Conservation (phyloP, 768 basidiomycete species). For the Lactarius hengduanensis region DNA sequence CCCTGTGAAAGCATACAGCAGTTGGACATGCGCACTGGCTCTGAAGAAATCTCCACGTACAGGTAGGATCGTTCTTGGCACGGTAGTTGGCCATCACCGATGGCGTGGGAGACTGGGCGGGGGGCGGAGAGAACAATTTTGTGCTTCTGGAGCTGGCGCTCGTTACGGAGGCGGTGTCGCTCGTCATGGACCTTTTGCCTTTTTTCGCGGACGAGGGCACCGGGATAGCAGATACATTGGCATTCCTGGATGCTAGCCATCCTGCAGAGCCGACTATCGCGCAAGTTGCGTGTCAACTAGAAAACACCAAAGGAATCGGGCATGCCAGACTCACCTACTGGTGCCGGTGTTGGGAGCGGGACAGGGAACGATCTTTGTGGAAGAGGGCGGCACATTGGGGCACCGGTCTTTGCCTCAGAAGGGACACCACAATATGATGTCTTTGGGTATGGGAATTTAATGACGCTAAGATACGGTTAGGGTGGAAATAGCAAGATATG, state of each 20-base stretch:
- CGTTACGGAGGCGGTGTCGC: neutral
- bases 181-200: neutral
- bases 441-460: conserved; percentile 43
- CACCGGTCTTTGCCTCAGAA: conserved; percentile 39
- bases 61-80: neutral
- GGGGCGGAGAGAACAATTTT: neutral
- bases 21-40: neutral
- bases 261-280: conserved; percentile 26
- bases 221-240: neutral
- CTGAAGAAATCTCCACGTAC: neutral
- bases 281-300: neutral
- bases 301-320: neutral
- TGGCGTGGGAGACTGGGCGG: neutral
- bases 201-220: neutral
- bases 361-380: conserved; percentile 37
- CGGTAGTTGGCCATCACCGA: conserved; percentile 1
- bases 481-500: conserved; percentile 2
- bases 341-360: conserved; percentile 33
- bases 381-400: conserved; percentile 44
- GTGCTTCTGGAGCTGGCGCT: neutral
- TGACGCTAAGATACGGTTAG: conserved; percentile 29
- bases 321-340: conserved; percentile 33
- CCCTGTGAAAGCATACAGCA: neutral
- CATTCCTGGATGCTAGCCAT: conserved; percentile 26
- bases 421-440: conserved; percentile 43